Evolutionary conservation across 805 yeast genomes (phyloP).

Genomic region (Candida stauntonica): DNA sequence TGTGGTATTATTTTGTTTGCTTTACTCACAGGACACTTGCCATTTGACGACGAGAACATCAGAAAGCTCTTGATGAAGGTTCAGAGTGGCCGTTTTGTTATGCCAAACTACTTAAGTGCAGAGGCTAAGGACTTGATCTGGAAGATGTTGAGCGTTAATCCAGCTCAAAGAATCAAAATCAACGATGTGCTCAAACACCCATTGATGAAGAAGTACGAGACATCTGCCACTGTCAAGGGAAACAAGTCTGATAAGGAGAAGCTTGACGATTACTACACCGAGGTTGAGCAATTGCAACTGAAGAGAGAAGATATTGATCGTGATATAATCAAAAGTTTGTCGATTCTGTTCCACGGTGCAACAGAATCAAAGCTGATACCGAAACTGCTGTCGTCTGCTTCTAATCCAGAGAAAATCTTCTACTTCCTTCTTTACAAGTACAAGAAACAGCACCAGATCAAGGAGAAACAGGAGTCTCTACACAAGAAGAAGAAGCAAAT

Average conservation of each 20-base stretch:
- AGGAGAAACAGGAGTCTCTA: conserved; percentile 16
- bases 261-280: conserved; percentile 33
- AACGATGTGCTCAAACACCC: conserved; percentile 79
- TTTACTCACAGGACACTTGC: conserved; percentile 87
- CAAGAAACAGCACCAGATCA: conserved; percentile 54
- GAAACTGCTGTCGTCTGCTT: conserved; percentile 48
- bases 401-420: conserved; percentile 76
- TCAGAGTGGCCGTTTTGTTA: conserved; percentile 79
- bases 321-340: conserved; percentile 70
- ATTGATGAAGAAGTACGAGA: conserved; percentile 67
- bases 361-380: conserved; percentile 46
- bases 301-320: conserved; percentile 48
- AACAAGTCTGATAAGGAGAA: conserved; percentile 27
- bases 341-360: conserved; percentile 80
- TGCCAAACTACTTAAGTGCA: conserved; percentile 72
- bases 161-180: conserved; percentile 73
- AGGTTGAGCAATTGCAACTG: conserved; percentile 36
- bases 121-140: conserved; percentile 87
- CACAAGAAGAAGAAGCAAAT: conserved; percentile 24
- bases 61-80: conserved; percentile 84
- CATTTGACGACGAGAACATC: conserved; percentile 95
- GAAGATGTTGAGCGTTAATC: conserved; percentile 79
- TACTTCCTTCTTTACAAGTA: conserved; percentile 72
- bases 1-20: conserved; percentile 96
- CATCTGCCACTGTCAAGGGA: conserved; percentile 30